These are phyloP conservation scores for Haplosporangium sp. DNA, from an alignment of 371 early-diverging fungal genomes.

Conservation along the genomic window DNA sequence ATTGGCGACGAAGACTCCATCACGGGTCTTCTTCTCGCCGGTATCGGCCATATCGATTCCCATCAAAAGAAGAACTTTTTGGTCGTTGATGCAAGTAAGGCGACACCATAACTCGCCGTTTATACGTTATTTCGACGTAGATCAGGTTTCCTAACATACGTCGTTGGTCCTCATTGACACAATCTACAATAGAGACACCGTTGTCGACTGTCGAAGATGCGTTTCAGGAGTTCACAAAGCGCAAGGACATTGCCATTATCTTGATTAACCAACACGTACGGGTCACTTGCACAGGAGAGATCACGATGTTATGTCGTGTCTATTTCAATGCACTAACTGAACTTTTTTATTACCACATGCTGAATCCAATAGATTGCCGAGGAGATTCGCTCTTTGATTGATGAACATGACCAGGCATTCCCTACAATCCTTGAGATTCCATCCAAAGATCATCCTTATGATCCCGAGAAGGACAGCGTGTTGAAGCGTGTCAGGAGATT, in stretches of 20 bases:
- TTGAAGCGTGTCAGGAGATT: slow-evolving; percentile 94
- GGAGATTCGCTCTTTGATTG: slow-evolving; percentile 89
- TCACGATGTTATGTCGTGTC: neutral
- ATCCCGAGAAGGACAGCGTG: slow-evolving; percentile 93
- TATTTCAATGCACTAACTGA: neutral
- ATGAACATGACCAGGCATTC: slow-evolving; percentile 91
- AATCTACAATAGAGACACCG: slow-evolving; percentile 82
- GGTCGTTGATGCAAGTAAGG: slow-evolving; percentile 93
- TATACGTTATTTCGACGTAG: too few species aligned
- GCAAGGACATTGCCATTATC: slow-evolving; percentile 98
- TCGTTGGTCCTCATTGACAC: neutral
- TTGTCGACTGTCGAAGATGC: slow-evolving; percentile 88
- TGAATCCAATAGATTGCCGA: slow-evolving; percentile 83
- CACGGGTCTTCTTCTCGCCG: slow-evolving; percentile 96
- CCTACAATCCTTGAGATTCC: slow-evolving; percentile 98
- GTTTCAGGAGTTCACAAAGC: slow-evolving; percentile 87
- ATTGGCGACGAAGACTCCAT: slow-evolving; percentile 99
- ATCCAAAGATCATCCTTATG: slow-evolving; percentile 98
- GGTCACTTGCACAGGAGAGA: neutral
- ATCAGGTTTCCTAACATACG: too few species aligned
- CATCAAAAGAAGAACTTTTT: slow-evolving; percentile 93
- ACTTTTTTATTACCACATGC: slow-evolving; percentile 2
- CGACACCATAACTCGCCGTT: too few species aligned
- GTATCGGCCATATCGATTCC: slow-evolving; percentile 92
- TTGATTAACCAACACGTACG: slow-evolving; percentile 96